Percentiles rank a stretch among this genome's conserved stretches.
These are phyloP conservation scores for Trapa bicornis DNA, from an alignment of 345 rosid species.

Conservation along the genomic window DNA sequence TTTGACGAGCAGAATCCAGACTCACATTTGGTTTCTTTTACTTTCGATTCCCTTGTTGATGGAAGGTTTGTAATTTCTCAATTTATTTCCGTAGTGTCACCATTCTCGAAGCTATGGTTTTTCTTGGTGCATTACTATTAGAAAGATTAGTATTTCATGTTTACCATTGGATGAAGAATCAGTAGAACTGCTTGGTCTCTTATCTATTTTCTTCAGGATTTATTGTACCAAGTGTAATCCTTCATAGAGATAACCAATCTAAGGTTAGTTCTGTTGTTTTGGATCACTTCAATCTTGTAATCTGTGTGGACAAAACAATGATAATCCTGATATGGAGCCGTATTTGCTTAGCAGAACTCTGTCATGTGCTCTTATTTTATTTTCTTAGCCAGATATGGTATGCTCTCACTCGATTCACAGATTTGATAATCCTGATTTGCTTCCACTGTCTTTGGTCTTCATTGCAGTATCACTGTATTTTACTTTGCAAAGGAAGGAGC, in stretches of 20 bases:
- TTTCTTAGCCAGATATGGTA: too few relatives aligned
- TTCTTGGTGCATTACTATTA: not conserved
- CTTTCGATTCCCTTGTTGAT: constrained; percentile 37
- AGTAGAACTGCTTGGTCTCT: not conserved
- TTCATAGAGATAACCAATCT: not conserved
- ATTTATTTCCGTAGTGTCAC: too few relatives aligned
- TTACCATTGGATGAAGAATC: not conserved
- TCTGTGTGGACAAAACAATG: not conserved
- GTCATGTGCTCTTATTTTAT: not conserved
- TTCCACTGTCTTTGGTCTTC: constrained; percentile 1
- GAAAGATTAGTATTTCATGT: not conserved
- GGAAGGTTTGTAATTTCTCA: constrained; percentile 20
- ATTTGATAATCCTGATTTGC: not conserved
- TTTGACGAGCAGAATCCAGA: constrained; percentile 23
- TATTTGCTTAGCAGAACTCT: not conserved
- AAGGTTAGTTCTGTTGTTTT: not conserved
- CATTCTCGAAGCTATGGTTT: too few relatives aligned
- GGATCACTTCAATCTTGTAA: not conserved
- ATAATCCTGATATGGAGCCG: not conserved
- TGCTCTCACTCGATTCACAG: too few relatives aligned
- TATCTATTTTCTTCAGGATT: not conserved
- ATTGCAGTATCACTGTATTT: constrained; percentile 25
- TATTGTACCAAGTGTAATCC: not conserved
- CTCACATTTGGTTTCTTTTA: constrained; percentile 28
- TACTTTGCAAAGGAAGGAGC: constrained; percentile 39